Base-by-base conservation (phyloP, 257 asterid genomes). In the Nicotiana benthamiana region DNA sequence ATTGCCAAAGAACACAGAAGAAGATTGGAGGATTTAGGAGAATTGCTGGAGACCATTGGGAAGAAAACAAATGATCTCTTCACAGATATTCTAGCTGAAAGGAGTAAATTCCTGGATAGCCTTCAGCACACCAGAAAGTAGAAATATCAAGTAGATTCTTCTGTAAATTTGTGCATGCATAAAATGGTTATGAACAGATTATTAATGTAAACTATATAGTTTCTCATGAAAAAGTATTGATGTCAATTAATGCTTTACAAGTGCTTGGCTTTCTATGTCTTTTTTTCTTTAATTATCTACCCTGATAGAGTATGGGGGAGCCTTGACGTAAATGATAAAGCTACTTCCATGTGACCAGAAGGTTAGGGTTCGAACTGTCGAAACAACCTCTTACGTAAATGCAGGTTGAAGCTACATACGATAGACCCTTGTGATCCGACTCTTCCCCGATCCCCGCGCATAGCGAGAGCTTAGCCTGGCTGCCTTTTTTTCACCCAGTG, bases 51-150 rank as follows among this genome's bases (percentile, higher is more conserved):
- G 60, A 80, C 64, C 6, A 57, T 88, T 2, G 89, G 85, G 79
- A 88, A 87, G 86, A 84, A 86, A 82, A 80, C 86, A 18, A 79
- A 85, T 75, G 12, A 16, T 62, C 79, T 94, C 36, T 93, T 92
- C 85, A 87, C 92, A 48, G 76, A 83, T 48, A 84, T 88, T 72
- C 81, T 94, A 34, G 88, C 75, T 30, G 80, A 88, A 64, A 91
- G 98, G 84, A 84, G 86, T 81, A 83, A 90, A 84, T 80, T 90
- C 89, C 77, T 94, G 0, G 91, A 83, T 43, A 82, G 79, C 59
- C 22, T 89, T 79, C 82, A 95, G 68, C 60, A 83, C 83, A 72
- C 40, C 26, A 3, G 40, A 46, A 77, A 86, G 59, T 32, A 80
- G 22, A 75, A 62, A 53, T 74, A 76, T 51, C 54, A 59, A 60